These are phyloP conservation scores for Talaromyces funiculosus DNA, from an alignment of 2,329 filamentous ascomycete species.

Conservation along the genomic window DNA sequence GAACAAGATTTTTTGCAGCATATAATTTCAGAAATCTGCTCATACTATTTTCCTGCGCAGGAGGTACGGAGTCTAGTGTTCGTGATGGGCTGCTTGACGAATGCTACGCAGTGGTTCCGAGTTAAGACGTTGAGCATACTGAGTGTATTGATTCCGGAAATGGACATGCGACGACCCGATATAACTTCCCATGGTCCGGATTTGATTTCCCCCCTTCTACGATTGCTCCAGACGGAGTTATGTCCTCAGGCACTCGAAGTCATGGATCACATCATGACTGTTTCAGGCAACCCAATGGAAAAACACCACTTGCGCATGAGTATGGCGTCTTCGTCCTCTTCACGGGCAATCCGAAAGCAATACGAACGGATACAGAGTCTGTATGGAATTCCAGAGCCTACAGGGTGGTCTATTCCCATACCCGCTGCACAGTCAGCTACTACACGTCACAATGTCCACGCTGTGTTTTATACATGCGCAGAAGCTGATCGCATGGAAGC, in stretches of 20 bases:
- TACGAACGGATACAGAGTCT: conserved; percentile 91
- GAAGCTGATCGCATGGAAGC: conserved; percentile 56
- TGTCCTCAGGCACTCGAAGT: conserved; percentile 90
- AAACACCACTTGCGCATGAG: conserved; percentile 95
- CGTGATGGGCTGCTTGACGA: conserved; percentile 84
- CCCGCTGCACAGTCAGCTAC: conserved; percentile 82
- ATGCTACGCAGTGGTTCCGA: conserved; percentile 83
- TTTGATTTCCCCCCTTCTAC: conserved; percentile 84
- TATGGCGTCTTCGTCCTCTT: conserved; percentile 78
- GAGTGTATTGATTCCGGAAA: conserved; percentile 74
- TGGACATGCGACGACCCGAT: conserved; percentile 88
- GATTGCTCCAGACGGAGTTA: conserved; percentile 85
- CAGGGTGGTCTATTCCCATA: conserved; percentile 92
- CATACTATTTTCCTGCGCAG: conserved; percentile 71
- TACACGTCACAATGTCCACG: conserved; percentile 88
- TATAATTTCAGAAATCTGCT: conserved; percentile 66
- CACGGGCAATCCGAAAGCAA: conserved; percentile 81
- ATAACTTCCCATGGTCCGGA: conserved; percentile 89
- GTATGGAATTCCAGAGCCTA: conserved; percentile 93
- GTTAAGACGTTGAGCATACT: conserved; percentile 88
- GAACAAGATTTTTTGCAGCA: conserved; percentile 72
- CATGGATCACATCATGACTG: conserved; percentile 89
- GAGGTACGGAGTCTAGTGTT: conserved; percentile 86
- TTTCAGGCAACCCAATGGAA: conserved; percentile 87
- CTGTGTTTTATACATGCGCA: conserved; percentile 90